These are phyloP conservation scores for Acanthamoeba sp. DNA, from an alignment of 208 protist species.

Conservation along the genomic window DNA sequence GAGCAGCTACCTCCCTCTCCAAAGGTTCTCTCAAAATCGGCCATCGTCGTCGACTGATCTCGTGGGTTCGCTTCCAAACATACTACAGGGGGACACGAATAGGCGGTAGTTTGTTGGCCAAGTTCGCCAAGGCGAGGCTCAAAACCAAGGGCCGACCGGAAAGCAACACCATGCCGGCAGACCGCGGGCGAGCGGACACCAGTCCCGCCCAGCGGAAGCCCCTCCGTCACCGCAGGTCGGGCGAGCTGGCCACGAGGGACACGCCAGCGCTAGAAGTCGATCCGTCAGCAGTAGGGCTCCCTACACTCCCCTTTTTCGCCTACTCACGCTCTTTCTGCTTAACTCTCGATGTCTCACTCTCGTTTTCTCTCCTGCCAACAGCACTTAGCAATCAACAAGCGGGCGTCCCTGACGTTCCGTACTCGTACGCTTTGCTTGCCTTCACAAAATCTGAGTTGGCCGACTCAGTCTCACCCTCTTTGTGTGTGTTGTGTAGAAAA, in stretches of 20 bases:
- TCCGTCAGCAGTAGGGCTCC: background rate
- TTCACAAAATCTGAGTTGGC: too few species aligned
- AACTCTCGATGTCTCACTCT: background rate
- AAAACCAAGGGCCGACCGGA: background rate
- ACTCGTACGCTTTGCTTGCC: background rate
- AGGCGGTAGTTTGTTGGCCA: slow-evolving; percentile 62
- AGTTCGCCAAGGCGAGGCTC: slow-evolving; percentile 59
- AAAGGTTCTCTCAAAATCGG: too few species aligned
- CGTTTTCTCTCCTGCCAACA: background rate
- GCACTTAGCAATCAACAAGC: background rate
- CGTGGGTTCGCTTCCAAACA: too few species aligned
- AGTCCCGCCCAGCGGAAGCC: background rate
- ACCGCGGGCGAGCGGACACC: background rate
- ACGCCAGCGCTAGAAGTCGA: background rate
- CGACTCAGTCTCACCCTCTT: background rate
- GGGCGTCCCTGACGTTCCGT: background rate
- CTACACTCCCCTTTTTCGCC: background rate
- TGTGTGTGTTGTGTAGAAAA: background rate
- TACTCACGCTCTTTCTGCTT: background rate
- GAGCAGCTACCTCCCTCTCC: background rate
- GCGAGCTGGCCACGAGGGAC: background rate
- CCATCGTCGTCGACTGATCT: background rate
- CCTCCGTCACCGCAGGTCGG: background rate
- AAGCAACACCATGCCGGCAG: background rate
- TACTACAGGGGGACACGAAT: background rate